Evolutionary conservation across 148 eudicot species (phyloP), one percentile per base, ranked within the genome.

Genomic region (Fallopia convolvulus): DNA sequence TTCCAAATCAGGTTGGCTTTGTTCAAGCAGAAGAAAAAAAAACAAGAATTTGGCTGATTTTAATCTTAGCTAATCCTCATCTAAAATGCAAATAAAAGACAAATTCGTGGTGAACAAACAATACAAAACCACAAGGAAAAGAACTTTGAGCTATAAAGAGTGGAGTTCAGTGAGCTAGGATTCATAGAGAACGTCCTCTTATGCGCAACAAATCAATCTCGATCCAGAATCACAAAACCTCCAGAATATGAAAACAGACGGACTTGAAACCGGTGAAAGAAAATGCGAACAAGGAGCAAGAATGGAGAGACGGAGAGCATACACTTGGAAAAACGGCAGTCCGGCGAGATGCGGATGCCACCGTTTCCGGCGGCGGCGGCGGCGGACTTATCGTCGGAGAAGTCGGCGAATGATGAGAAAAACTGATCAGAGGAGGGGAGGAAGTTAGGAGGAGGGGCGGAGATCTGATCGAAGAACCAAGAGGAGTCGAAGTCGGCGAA

Each of bases 391-490:
- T 79, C 83, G 48, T 86, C 79, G 74, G 76, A 70, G 75, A 79
- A 88, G 39, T 89, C 92, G 40, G 86, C 52, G 60, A 86, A 87
- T 0, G 85, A 90, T 14, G 98, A 86, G 72, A 74, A 85, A 23
- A 97, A 88, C 61, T 87, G 97, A 46, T 90, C 89, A 11, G 89
- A 78, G 32, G 82, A 58, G 5, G 87, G 76, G 20, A 82, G 32
- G 8, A 63, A 58, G 49, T 84, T 77, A 8, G 94, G 87, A 8
- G 94, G 87, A 5, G 90, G 78, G 1, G 86, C 60, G 6, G 88
- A 82, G 82, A 94, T 87, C 82, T 94, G 95, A 82, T 92, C 97
- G 63, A 92, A 89, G 33, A 86, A 78, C 98, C 97, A 94, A 23
- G 91, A 77, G 44, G 82, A 81, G 21, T 86, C 97, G 9, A 89